phyloP scores from a whole-genome alignment of 345 rosid genomes.

The Cardamine chenopodiifolia region DNA sequence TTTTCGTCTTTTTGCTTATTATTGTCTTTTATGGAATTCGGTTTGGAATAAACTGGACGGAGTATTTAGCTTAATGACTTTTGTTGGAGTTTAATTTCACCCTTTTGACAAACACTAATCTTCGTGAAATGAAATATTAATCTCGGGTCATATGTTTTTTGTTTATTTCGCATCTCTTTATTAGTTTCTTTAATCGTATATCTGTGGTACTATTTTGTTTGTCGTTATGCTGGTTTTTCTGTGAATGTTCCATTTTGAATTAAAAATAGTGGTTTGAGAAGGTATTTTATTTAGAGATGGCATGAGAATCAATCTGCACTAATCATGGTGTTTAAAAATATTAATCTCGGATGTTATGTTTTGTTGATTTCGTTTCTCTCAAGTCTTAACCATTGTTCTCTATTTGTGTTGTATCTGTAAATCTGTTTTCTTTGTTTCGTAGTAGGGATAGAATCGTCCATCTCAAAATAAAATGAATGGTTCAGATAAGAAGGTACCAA shows the following conservation, averaged over 20 bases:
- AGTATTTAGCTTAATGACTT: slow-evolving; percentile 21
- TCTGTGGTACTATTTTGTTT: background rate
- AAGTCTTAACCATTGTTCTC: too few relatives aligned
- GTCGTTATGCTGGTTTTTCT: background rate
- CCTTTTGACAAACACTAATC: slow-evolving; percentile 20
- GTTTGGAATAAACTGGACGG: slow-evolving; percentile 24
- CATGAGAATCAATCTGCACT: background rate
- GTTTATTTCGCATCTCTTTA: background rate
- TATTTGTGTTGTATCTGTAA: too few relatives aligned
- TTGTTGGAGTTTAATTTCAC: slow-evolving; percentile 22
- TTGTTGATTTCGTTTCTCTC: background rate
- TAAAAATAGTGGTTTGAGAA: background rate
- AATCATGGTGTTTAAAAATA: background rate
- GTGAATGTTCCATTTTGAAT: background rate
- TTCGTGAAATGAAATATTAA: slow-evolving; percentile 19
- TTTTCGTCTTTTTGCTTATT: background rate
- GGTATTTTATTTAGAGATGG: background rate
- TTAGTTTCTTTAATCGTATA: background rate
- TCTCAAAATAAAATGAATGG: background rate
- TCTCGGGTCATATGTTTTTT: background rate
- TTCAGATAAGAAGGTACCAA: background rate
- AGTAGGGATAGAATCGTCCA: background rate
- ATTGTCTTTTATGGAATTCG: slow-evolving; percentile 29
- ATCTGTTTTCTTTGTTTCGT: background rate
- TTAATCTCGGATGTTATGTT: background rate